A percentile compares a stretch with the other conserved stretches of the same genome.
These are phyloP conservation scores for Trichoderma asperelloides DNA, from an alignment of 495 filamentous ascomycete genomes.

Conservation along the genomic window DNA sequence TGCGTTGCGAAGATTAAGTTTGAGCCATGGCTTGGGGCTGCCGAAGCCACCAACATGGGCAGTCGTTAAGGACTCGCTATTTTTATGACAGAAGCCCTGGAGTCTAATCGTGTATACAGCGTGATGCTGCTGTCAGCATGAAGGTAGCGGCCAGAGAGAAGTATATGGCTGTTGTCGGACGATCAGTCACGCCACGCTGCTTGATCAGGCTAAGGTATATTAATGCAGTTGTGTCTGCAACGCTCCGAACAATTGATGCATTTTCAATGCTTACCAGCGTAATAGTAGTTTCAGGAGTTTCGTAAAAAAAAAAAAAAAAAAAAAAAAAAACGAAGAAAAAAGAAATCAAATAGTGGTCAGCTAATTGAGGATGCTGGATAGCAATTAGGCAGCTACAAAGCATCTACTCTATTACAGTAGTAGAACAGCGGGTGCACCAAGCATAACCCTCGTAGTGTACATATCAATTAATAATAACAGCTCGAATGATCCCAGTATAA, in stretches of 20 bases:
- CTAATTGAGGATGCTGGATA: too few relatives aligned
- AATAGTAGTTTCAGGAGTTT: too few relatives aligned
- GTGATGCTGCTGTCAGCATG: background rate
- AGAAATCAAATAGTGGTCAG: too few relatives aligned
- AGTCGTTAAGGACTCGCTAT: background rate
- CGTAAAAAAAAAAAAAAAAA: too few relatives aligned
- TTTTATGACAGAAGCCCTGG: background rate
- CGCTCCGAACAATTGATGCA: background rate
- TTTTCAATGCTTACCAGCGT: background rate
- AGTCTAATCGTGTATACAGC: background rate
- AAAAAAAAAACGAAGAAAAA: too few relatives aligned
- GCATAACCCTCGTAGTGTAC: too few relatives aligned
- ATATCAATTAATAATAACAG: too few relatives aligned
- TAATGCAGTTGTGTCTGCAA: background rate
- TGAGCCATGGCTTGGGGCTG: background rate
- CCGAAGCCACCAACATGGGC: slow-evolving; percentile 4
- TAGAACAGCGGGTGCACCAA: too few relatives aligned
- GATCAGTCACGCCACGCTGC: background rate
- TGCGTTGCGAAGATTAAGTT: background rate
- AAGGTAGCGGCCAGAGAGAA: background rate
- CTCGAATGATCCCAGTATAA: too few relatives aligned
- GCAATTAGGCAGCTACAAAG: too few relatives aligned
- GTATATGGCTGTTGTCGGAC: background rate
- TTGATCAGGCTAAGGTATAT: background rate
- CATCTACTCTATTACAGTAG: too few relatives aligned